These are phyloP conservation scores for Trametes sp. DNA, from an alignment of 1,284 basidiomycete species.

Conservation along the genomic window DNA sequence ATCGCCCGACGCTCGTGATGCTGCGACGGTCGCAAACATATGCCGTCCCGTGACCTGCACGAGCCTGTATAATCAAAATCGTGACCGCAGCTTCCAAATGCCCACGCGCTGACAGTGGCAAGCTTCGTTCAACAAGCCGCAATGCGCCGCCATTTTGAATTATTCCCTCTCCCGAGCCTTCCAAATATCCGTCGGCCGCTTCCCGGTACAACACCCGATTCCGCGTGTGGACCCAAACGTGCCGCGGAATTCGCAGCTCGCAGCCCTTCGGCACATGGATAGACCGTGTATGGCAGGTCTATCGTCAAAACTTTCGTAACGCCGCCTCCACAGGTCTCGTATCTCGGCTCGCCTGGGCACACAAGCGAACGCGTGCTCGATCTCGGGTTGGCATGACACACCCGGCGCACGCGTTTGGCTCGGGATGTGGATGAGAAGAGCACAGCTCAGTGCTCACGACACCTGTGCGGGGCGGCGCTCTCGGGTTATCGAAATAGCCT, in stretches of 20 bases:
- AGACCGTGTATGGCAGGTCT: background rate
- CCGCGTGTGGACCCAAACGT: background rate
- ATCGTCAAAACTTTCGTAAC: background rate
- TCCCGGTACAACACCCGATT: background rate
- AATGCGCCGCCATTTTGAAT: background rate
- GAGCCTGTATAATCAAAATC: background rate
- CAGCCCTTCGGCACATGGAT: background rate
- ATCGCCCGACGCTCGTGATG: background rate
- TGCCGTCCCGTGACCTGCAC: background rate
- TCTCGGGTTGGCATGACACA: slow-evolving; percentile 13
- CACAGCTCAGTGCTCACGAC: background rate
- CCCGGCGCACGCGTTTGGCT: background rate
- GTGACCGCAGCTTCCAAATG: background rate
- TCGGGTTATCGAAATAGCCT: slow-evolving; percentile 8
- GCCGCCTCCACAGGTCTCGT: background rate
- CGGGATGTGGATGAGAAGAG: background rate
- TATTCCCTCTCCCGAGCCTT: background rate
- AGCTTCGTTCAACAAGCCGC: background rate
- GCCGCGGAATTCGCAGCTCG: background rate
- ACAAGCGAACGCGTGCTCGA: background rate
- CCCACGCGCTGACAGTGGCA: background rate
- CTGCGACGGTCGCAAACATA: background rate
- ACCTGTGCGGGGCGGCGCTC: background rate
- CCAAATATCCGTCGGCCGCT: background rate
- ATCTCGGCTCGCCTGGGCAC: slow-evolving; percentile 6